phyloP scores from a whole-genome alignment of 495 filamentous ascomycete genomes.

The Filosporella fistucella region DNA sequence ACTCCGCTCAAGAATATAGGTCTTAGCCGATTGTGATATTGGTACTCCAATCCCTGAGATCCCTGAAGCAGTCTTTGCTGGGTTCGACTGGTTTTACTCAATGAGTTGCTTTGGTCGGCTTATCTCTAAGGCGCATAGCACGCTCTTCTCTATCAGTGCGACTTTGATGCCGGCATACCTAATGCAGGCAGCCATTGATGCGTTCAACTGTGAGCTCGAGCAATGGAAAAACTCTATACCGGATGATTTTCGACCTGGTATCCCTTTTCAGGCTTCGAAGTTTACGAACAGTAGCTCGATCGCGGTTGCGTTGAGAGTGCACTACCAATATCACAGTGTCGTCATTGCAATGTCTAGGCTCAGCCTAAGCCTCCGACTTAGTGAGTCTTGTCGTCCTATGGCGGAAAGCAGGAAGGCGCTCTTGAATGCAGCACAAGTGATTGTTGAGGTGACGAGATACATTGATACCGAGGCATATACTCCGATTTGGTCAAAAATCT shows the following conservation, averaged over 20 bases:
- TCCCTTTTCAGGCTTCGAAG: background rate
- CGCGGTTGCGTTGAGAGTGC: background rate
- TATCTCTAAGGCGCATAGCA: slow-evolving; percentile 26
- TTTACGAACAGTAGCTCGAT: background rate
- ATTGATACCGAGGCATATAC: slow-evolving; percentile 29
- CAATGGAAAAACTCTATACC: slow-evolving; percentile 29
- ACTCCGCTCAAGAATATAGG: slow-evolving; percentile 1
- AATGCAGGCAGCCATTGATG: slow-evolving; percentile 23
- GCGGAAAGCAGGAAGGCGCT: background rate
- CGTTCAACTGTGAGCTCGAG: slow-evolving; percentile 26
- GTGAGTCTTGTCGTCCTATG: background rate
- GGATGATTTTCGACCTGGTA: slow-evolving; percentile 23
- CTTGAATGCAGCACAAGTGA: background rate
- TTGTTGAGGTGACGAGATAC: slow-evolving; percentile 30
- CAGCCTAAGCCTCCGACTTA: slow-evolving; percentile 22
- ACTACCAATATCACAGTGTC: slow-evolving; percentile 26
- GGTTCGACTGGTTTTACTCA: slow-evolving; percentile 30
- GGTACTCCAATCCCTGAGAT: slow-evolving; percentile 29
- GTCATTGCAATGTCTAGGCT: slow-evolving; percentile 29
- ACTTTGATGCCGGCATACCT: slow-evolving; percentile 11
- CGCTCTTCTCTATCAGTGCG: slow-evolving; percentile 14
- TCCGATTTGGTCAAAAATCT: slow-evolving; percentile 30
- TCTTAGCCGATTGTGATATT: slow-evolving; percentile 27
- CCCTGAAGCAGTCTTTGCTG: slow-evolving; percentile 22
- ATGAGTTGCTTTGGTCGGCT: slow-evolving; percentile 26